A percentile compares a stretch with the other conserved stretches of the same genome.
phyloP scores from a whole-genome alignment of 1,284 basidiomycete species.

The Sporisorium reilianum region DNA sequence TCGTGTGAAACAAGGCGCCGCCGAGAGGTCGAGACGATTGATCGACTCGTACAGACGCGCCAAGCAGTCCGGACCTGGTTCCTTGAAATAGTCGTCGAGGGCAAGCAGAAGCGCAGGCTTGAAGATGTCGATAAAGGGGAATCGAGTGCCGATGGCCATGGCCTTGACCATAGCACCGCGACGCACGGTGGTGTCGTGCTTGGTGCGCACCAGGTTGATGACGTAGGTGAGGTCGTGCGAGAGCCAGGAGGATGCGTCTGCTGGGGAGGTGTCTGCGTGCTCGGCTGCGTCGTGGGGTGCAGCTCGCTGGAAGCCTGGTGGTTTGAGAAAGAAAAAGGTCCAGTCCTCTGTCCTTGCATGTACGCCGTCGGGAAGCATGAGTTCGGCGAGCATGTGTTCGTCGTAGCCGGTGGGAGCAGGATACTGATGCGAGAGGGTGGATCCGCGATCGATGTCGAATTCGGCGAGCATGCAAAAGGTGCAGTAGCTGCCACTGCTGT shows the following conservation, averaged over 20 bases:
- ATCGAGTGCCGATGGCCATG: slow-evolving; percentile 92
- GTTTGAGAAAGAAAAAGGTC: slow-evolving; percentile 91
- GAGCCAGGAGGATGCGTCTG: slow-evolving; percentile 26
- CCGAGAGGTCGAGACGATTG: slow-evolving; percentile 88
- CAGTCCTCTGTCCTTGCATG: slow-evolving; percentile 94
- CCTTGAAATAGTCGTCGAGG: slow-evolving; percentile 91
- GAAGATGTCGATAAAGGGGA: slow-evolving; percentile 97
- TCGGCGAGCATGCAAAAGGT: slow-evolving; percentile 64
- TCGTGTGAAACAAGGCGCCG: slow-evolving; percentile 81
- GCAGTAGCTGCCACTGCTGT: slow-evolving; percentile 43
- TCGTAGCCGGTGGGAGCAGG: slow-evolving; percentile 60
- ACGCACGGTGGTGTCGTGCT: slow-evolving; percentile 87
- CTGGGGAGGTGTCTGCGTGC: slow-evolving; percentile 8
- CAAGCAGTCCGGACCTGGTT: slow-evolving; percentile 87
- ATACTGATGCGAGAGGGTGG: slow-evolving; percentile 60
- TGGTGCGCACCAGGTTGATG: slow-evolving; percentile 93
- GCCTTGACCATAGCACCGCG: slow-evolving; percentile 95
- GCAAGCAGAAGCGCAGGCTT: slow-evolving; percentile 96
- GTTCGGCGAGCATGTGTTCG: slow-evolving; percentile 82
- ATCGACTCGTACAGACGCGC: slow-evolving; percentile 89
- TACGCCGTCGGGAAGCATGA: slow-evolving; percentile 98
- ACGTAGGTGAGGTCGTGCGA: slow-evolving; percentile 75
- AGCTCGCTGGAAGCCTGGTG: slow-evolving; percentile 22
- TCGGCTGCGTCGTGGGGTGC: slow-evolving; percentile 11
- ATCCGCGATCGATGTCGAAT: slow-evolving; percentile 65